Percentiles rank a stretch among this genome's conserved stretches.
Conservation (phyloP, 768 basidiomycete species). For the Boletellus sp. region DNA sequence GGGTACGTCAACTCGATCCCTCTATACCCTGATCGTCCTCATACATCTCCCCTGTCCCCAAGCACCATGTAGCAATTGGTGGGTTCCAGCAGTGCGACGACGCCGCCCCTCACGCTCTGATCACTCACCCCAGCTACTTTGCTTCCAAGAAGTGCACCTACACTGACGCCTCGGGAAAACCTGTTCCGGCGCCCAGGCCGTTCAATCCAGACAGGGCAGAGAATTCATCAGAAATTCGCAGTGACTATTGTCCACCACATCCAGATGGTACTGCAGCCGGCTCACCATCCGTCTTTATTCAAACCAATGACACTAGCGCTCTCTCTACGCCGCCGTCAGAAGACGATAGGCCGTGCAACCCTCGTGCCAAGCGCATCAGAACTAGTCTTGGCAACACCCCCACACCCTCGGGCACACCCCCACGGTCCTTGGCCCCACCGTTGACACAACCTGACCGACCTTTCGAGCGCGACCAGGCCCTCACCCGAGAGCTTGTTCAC, state of each 20-base stretch:
- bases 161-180: slow-evolving; percentile 72
- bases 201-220: slow-evolving; percentile 41
- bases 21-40: slow-evolving; percentile 4
- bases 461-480: slow-evolving; percentile 52
- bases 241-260: slow-evolving; percentile 14
- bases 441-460: slow-evolving; percentile 39
- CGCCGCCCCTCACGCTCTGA: slow-evolving; percentile 2
- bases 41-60: slow-evolving; percentile 13
- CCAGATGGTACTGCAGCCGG: slow-evolving; percentile 10
- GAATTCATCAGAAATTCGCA: slow-evolving; percentile 24
- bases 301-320: slow-evolving; percentile 8
- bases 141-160: slow-evolving; percentile 80
- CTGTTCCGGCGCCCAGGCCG: slow-evolving; percentile 68
- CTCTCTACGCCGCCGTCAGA: slow-evolving; percentile 25
- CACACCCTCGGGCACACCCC: slow-evolving; percentile 30
- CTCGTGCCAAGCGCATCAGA: slow-evolving; percentile 53
- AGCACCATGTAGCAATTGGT: slow-evolving; percentile 86
- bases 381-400: slow-evolving; percentile 36
- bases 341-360: slow-evolving; percentile 39
- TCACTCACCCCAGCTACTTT: slow-evolving; percentile 52
- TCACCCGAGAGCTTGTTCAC: slow-evolving; percentile 72
- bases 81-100: slow-evolving; percentile 13
- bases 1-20: slow-evolving; percentile 40
- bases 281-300: slow-evolving; percentile 15
- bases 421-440: slow-evolving; percentile 35